Conservation (phyloP, 495 filamentous ascomycete genomes). For the Aspergillus egyptiacus region DNA sequence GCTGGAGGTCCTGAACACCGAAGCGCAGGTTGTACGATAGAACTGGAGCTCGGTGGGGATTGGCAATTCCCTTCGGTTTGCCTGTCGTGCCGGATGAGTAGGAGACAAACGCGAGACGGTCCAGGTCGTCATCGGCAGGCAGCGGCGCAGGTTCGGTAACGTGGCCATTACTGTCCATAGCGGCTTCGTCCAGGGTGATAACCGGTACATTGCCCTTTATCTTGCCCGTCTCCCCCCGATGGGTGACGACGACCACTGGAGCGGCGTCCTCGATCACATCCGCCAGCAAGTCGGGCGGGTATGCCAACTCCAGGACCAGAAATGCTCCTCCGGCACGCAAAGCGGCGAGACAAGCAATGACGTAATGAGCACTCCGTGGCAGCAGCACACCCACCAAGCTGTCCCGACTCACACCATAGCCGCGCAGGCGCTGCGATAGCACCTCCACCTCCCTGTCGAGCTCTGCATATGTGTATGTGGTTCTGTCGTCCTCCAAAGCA, state of each 20-base stretch:
- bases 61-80: conserved; percentile 64
- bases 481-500: conserved; percentile 54
- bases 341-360: conserved; percentile 62
- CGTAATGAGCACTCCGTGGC: conserved; percentile 61
- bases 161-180: conserved; percentile 31
- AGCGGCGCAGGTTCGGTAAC: conserved; percentile 35
- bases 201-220: conserved; percentile 50
- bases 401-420: conserved; percentile 55
- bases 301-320: conserved; percentile 62
- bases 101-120: conserved; percentile 58
- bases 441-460: conserved; percentile 51
- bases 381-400: conserved; percentile 59
- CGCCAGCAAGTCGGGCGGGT: conserved; percentile 56
- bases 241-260: conserved; percentile 56
- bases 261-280: conserved; percentile 63
- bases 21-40: conserved; percentile 62
- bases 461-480: conserved; percentile 54
- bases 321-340: conserved; percentile 66
- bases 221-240: conserved; percentile 47
- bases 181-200: conserved; percentile 49
- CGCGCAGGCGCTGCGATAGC: conserved; percentile 49
- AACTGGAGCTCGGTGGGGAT: conserved; percentile 60
- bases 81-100: conserved; percentile 65
- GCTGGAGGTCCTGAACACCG: conserved; percentile 51
- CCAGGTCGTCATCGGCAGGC: conserved; percentile 54